These are phyloP conservation scores for Barbatosphaeria neglecta DNA, from an alignment of 495 filamentous ascomycete genomes.

Conservation along the genomic window DNA sequence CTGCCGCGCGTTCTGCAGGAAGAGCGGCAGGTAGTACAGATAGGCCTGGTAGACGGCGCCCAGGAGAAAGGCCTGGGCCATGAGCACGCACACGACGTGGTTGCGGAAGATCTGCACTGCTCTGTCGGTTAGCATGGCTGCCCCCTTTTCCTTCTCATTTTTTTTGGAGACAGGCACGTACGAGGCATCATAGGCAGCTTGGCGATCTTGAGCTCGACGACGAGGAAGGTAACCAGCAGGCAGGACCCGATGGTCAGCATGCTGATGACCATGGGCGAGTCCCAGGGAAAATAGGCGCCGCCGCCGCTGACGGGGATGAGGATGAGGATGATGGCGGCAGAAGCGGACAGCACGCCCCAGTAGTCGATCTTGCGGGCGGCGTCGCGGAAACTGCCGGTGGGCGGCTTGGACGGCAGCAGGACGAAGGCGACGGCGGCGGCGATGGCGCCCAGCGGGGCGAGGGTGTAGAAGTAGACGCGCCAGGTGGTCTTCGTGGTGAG, in stretches of 20 bases:
- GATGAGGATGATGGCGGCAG: constrained; percentile 42
- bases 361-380: constrained; percentile 47
- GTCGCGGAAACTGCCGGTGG: constrained; percentile 13
- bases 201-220: constrained; percentile 13
- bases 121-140: constrained; percentile 1
- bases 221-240: constrained; percentile 26
- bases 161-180: constrained; percentile 12
- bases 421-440: constrained; percentile 15
- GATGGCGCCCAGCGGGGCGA: constrained; percentile 6
- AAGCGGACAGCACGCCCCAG: constrained; percentile 37
- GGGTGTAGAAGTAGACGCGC: constrained; percentile 7
- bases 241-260: constrained; percentile 45
- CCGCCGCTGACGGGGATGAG: constrained; percentile 54
- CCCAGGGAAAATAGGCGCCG: constrained; percentile 49
- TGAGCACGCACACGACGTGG: constrained; percentile 36
- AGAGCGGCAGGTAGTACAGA: constrained; percentile 37
- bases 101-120: constrained; percentile 44
- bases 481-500: constrained; percentile 35
- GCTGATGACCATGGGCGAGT: constrained; percentile 49
- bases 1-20: constrained; percentile 30
- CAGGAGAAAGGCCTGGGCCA: constrained; percentile 49
- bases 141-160: too few species aligned
- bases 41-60: constrained; percentile 48
- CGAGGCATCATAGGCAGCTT: constrained; percentile 31
- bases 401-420: constrained; percentile 24